These are phyloP conservation scores for Austroboletus eburneus DNA, from an alignment of 768 basidiomycete genomes.

Conservation along the genomic window DNA sequence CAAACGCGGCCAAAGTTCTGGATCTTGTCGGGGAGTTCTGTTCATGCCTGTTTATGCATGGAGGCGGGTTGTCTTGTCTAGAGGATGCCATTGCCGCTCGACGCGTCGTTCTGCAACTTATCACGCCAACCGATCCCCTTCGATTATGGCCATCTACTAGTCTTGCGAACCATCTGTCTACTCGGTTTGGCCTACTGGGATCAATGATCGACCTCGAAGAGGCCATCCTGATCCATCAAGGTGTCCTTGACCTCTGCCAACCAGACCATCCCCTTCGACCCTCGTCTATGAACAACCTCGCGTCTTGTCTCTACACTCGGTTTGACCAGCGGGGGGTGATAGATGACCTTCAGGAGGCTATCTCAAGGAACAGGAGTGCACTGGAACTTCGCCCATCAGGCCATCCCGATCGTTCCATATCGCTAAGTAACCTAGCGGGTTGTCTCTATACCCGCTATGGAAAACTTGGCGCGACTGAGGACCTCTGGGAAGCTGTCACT, in stretches of 20 bases:
- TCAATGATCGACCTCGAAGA: not conserved
- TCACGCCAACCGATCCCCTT: not conserved
- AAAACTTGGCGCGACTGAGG: slow-evolving; percentile 1
- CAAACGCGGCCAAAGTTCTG: not conserved
- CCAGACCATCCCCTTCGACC: not conserved
- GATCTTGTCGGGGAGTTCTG: not conserved
- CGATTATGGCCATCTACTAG: not conserved
- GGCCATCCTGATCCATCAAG: not conserved
- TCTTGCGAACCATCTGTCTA: not conserved
- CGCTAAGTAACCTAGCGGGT: not conserved
- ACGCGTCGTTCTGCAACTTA: slow-evolving; percentile 1
- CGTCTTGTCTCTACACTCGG: not conserved
- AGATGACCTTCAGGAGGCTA: not conserved
- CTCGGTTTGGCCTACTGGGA: not conserved
- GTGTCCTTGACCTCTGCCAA: not conserved
- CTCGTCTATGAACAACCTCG: slow-evolving; percentile 3
- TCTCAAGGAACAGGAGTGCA: not conserved
- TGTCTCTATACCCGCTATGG: not conserved
- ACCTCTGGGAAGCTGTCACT: slow-evolving; percentile 17
- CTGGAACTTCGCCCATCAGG: not conserved
- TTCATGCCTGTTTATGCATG: not conserved
- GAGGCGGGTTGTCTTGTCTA: slow-evolving; percentile 5
- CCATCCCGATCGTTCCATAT: not conserved
- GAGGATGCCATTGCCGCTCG: slow-evolving; percentile 18
- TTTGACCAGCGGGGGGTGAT: not conserved